Conservation (phyloP, 2,329 filamentous ascomycete genomes). For the Cladosporium sp. region DNA sequence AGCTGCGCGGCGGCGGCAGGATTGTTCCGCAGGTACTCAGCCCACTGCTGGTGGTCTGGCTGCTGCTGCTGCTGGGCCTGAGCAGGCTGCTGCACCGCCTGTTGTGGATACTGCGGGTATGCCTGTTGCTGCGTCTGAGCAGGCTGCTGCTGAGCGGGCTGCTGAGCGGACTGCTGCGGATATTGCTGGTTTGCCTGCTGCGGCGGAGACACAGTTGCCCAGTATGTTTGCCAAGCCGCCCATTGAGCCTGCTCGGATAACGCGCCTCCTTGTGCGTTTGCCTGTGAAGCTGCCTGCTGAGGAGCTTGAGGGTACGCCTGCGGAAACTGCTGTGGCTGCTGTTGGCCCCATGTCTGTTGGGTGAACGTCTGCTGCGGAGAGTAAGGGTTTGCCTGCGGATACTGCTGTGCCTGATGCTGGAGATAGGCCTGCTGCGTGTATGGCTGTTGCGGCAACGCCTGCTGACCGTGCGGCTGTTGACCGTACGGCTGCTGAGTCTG, state of each 20-base stretch:
- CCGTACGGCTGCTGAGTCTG: slow-evolving; percentile 4
- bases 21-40: background rate
- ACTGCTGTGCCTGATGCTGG: slow-evolving; percentile 14
- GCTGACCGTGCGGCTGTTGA: slow-evolving; percentile 10
- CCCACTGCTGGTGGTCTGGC: slow-evolving; percentile 3
- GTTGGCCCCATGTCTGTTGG: no score
- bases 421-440: background rate
- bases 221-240: background rate
- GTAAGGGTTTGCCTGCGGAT: slow-evolving; percentile 11
- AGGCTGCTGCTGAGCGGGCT: slow-evolving; percentile 25
- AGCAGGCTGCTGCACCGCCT: no score
- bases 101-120: no score
- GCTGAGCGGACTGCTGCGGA: slow-evolving; percentile 20
- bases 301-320: slow-evolving; percentile 9
- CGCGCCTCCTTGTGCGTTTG: background rate
- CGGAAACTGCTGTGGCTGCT: slow-evolving; percentile 15
- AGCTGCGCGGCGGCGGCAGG: background rate
- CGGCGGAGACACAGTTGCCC: slow-evolving; percentile 8
- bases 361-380: slow-evolving; percentile 11
- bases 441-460: background rate
- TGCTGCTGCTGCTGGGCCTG: no score
- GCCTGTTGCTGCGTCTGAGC: slow-evolving; percentile 16
- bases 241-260: background rate
- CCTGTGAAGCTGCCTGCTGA: slow-evolving; percentile 4
- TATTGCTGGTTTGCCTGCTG: slow-evolving; percentile 26